Conservation (phyloP, 2,329 filamentous ascomycete genomes). For the Sarocladiaceae sp. region DNA sequence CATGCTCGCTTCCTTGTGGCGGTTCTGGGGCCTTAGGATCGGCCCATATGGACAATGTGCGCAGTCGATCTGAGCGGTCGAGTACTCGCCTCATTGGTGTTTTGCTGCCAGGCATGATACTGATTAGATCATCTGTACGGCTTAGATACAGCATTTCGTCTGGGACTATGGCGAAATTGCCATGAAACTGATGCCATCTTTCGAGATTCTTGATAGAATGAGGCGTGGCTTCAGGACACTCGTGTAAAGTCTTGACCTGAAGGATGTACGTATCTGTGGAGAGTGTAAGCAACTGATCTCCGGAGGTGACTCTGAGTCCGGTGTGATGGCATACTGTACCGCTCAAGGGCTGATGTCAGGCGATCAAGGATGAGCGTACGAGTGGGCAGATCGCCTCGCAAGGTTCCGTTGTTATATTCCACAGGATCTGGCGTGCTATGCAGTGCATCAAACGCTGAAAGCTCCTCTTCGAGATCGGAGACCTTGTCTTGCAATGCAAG, state of each 20-base stretch:
- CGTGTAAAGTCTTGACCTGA: no score
- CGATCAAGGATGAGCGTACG: conserved; percentile 14
- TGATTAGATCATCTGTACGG: conserved; percentile 17
- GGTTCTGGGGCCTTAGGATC: not conserved
- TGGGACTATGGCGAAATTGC: conserved; percentile 8
- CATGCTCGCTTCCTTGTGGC: not conserved
- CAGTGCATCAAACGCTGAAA: conserved; percentile 19
- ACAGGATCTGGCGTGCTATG: conserved; percentile 14
- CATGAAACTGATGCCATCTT: conserved; percentile 18
- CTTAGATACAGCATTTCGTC: conserved; percentile 15
- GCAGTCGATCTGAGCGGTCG: conserved; percentile 8
- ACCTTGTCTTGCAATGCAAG: conserved; percentile 28
- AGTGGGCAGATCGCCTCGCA: conserved; percentile 19
- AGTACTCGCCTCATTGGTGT: conserved; percentile 12
- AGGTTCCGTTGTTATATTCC: conserved; percentile 21
- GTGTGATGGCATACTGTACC: conserved; percentile 19
- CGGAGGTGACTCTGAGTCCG: not conserved
- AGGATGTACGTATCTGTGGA: no score
- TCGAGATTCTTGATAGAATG: conserved; percentile 19
- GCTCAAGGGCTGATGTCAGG: conserved; percentile 13
- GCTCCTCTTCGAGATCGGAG: conserved; percentile 21
- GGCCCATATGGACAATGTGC: conserved; percentile 5
- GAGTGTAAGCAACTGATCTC: conserved; percentile 21
- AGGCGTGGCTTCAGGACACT: conserved; percentile 12
- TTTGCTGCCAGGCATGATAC: conserved; percentile 7